Evolutionary conservation across 2,329 filamentous ascomycete genomes (phyloP), one percentile per base, ranked within the genome.

Genomic region (Thielaviopsis musarum): DNA sequence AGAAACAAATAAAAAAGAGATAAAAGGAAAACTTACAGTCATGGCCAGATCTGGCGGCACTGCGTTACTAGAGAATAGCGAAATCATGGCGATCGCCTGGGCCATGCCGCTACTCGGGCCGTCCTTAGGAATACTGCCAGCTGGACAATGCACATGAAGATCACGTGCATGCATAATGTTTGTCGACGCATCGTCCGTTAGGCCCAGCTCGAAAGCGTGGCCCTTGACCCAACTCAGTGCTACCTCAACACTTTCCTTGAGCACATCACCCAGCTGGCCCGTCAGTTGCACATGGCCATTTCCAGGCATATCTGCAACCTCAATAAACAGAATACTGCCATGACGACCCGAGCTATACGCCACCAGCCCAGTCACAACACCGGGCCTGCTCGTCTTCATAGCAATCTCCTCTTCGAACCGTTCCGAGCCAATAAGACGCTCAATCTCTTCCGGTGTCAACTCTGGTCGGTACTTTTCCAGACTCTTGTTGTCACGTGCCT

Each of bases 181-280:
- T 65, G 91, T 87, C 59, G 82, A 82, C 9, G 87, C 85, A 63
- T 90, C 84, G 60, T 84, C 77, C 3, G 88, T 90, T 49, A 98
- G 76, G 10, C 90, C 90, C 13, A 98, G 78, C 67, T 95, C 88
- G 67, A 86, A 96, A 2, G 91, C 91, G 70, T 98, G 91, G 3
- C 89, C 88, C 71, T 96, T 96, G 57, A 98, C 93, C 93, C 93
- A 98, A 17, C 86, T 91, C 38, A 97, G 78, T 12, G 93, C 93
- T 21, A 98, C 93, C 71, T 97, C 91, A 51, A 97, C 93, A 63
- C 85, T 91, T 72, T 98, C 93, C 72, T 97, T 97, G 61, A 98
- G 82, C 30, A 98, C 93, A 66, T 96, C 91, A 64, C 93, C 93
- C 6, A 98, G 82, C 70, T 95, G 97, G 63, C 93, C 93, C 1